Percentiles rank a stretch among this genome's conserved stretches.
Conservation (phyloP, 345 rosid species). For the Populus simonii region DNA sequence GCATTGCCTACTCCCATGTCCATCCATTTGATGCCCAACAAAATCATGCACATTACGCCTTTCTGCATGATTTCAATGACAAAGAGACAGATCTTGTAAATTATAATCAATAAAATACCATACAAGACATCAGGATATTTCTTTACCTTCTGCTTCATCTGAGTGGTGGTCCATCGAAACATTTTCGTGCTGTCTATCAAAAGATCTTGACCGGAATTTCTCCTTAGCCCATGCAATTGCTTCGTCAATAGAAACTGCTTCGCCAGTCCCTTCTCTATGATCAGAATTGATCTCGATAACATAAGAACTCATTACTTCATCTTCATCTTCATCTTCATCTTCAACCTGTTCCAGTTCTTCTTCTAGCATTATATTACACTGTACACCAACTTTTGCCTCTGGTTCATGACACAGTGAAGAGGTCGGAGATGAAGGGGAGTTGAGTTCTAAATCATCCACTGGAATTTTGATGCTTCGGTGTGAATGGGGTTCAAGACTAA, state of each 20-base stretch:
- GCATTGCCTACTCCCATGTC: conserved; percentile 21
- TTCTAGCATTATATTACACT: conserved; percentile 23
- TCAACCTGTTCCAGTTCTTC: conserved; percentile 38
- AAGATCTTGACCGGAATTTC: conserved; percentile 37
- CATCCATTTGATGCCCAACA: conserved; percentile 10
- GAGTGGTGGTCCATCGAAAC: background rate
- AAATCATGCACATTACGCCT: conserved; percentile 13
- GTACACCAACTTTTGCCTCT: conserved; percentile 13
- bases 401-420: conserved; percentile 62
- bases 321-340: conserved; percentile 46
- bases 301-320: conserved; percentile 61
- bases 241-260: conserved; percentile 58
- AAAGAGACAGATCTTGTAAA: background rate
- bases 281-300: conserved; percentile 83
- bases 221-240: conserved; percentile 76
- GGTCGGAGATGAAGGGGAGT: conserved; percentile 69
- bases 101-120: background rate
- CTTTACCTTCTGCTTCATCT: conserved; percentile 32
- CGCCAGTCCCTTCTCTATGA: conserved; percentile 36
- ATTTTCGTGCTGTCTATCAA: conserved; percentile 19
- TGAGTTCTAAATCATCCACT: conserved; percentile 56
- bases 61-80: conserved; percentile 26
- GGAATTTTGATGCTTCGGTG: conserved; percentile 39
- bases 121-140: background rate
- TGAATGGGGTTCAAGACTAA: conserved; percentile 56